Conservation (phyloP, 345 rosid genomes). For the Arabis alpina region DNA sequence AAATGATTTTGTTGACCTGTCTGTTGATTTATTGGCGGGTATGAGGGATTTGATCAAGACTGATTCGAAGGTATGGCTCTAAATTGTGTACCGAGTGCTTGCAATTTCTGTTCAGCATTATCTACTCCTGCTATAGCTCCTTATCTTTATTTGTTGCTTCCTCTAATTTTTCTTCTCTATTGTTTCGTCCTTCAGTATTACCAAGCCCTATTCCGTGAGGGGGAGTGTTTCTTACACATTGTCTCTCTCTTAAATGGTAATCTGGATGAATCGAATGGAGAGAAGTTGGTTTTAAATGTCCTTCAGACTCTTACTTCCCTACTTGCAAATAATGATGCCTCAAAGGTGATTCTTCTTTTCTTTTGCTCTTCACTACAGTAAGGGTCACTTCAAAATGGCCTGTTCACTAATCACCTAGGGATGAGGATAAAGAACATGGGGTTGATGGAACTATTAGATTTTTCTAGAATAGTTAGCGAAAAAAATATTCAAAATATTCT, state of each 20-base stretch:
- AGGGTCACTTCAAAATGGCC: not conserved
- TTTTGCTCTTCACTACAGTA: conserved; percentile 20
- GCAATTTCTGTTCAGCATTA: conserved; percentile 14
- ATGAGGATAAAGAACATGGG: conserved; percentile 8
- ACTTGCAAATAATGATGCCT: conserved; percentile 78
- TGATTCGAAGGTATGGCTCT: conserved; percentile 60
- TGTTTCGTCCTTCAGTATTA: conserved; percentile 65
- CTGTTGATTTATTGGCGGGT: conserved; percentile 78
- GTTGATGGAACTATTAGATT: not conserved
- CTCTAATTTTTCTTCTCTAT: conserved; percentile 33
- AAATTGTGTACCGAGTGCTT: conserved; percentile 12
- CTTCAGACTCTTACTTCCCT: conserved; percentile 81
- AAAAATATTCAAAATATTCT: not conserved
- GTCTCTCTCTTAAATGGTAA: conserved; percentile 91
- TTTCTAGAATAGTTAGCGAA: conserved; percentile 13
- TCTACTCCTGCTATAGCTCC: conserved; percentile 18
- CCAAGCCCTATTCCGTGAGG: conserved; percentile 85
- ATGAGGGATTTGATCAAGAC: conserved; percentile 77
- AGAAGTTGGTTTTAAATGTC: conserved; percentile 86
- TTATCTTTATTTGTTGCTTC: conserved; percentile 22
- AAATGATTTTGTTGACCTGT: conserved; percentile 60
- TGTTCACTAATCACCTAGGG: conserved; percentile 26
- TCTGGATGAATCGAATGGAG: conserved; percentile 74
- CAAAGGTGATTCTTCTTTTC: conserved; percentile 65
- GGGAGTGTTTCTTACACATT: conserved; percentile 93